Evolutionary conservation across 441 rosid genomes (phyloP), one percentile per base, ranked within the genome.

Genomic region (Geranium incanum): DNA sequence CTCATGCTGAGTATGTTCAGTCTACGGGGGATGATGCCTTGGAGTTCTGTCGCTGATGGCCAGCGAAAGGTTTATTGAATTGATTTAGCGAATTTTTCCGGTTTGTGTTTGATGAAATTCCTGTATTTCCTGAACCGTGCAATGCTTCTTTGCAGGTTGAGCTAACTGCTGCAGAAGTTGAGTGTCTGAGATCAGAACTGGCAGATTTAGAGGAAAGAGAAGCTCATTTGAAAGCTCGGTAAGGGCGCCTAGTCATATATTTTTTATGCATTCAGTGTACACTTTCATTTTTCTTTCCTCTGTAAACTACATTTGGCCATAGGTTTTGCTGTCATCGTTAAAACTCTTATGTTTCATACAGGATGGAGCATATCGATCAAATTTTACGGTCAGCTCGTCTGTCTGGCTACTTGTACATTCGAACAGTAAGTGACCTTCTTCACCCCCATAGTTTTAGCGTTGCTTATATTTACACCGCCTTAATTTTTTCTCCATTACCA

Each of bases 301-400:
- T 57, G 63, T 57, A 57, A 21, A 21, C 21, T 21, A 21, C 21
- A 21, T 21, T 21, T 21, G 21, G 21, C 21, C 21, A 21, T 21
- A 21, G 21, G 21, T 21, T 21, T 21, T 21, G 21, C 21, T 21
- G 21, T 21, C 48, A 68, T 41, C 37, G 16, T 39, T 74, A 63
- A 65, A 68, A 39, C 33, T 33, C 62, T 9, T 66, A 0, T 55
- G 43, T 70, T 68, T 66, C 64, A 13, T 68, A 4, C 86, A 94
- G 98, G 86, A 83, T 94, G 86, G 98, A 91, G 84, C 88, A 94
- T 77, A 86, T 91, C 45, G 96, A 88, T 80, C 97, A 90, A 84
- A 84, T 91, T 78, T 78, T 94, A 74, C 89, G 95, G 74, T 91
- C 95, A 67, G 94, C 98, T 23, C 91, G 88, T 68, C 80, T 88